These are phyloP conservation scores for Starmera pachycereana DNA, from an alignment of 805 yeast genomes.

Conservation along the genomic window DNA sequence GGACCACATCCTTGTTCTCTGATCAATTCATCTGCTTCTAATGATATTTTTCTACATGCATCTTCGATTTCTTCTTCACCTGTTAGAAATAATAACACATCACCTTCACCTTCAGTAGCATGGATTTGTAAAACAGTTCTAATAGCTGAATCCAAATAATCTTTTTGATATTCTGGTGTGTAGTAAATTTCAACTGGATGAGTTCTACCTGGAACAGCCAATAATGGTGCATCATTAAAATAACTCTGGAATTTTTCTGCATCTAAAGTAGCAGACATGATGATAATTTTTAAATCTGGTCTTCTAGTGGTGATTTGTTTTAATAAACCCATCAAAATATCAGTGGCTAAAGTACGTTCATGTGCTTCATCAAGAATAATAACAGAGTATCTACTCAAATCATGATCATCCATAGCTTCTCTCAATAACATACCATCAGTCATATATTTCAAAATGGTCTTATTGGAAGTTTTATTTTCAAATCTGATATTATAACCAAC, in stretches of 20 bases:
- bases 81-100: constrained; percentile 74
- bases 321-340: constrained; percentile 88
- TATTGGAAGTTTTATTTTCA: constrained; percentile 74
- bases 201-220: constrained; percentile 97
- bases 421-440: constrained; percentile 97
- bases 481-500: constrained; percentile 95
- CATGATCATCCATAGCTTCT: constrained; percentile 96
- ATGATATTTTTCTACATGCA: constrained; percentile 77
- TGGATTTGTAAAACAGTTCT: constrained; percentile 94
- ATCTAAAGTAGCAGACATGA: constrained; percentile 97
- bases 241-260: constrained; percentile 91
- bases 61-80: constrained; percentile 99
- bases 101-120: constrained; percentile 93
- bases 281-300: constrained; percentile 80
- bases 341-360: constrained; percentile 94
- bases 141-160: constrained; percentile 89
- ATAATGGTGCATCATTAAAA: constrained; percentile 83
- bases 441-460: constrained; percentile 87
- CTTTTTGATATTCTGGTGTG: constrained; percentile 94
- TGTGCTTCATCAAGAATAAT: constrained; percentile 96
- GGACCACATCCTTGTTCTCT: constrained; percentile 92
- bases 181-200: constrained; percentile 95
- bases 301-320: constrained; percentile 74
- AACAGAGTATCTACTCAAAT: constrained; percentile 70
- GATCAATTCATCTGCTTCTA: constrained; percentile 82